Conservation (phyloP, 768 basidiomycete genomes). For the Crucibulum laeve region DNA sequence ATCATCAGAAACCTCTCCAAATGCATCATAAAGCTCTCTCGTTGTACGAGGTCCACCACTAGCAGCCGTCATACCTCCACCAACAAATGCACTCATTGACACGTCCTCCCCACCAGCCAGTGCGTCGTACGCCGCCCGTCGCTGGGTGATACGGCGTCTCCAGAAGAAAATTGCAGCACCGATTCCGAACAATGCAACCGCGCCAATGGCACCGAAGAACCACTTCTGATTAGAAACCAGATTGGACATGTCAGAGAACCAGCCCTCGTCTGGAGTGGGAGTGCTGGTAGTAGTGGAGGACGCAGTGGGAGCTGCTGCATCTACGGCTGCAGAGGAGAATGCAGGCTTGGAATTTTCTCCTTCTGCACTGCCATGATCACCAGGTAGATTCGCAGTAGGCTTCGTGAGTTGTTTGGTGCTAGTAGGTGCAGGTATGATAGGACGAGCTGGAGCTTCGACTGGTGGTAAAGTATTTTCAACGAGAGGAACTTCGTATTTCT, state of each 20-base stretch:
- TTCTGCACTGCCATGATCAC: slow-evolving; percentile 74
- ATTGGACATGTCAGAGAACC: slow-evolving; percentile 76
- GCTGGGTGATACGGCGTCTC: slow-evolving; percentile 48
- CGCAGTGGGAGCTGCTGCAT: slow-evolving; percentile 21
- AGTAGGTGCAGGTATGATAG: slow-evolving; percentile 27
- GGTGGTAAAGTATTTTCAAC: slow-evolving; percentile 47
- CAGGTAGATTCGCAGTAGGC: slow-evolving; percentile 84
- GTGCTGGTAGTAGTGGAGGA: slow-evolving; percentile 32
- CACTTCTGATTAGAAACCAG: slow-evolving; percentile 78
- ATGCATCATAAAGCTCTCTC: slow-evolving; percentile 94
- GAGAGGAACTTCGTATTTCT: slow-evolving; percentile 55
- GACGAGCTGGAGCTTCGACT: slow-evolving; percentile 29
- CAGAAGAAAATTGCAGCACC: slow-evolving; percentile 76
- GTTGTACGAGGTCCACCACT: slow-evolving; percentile 48
- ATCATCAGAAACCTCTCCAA: slow-evolving; percentile 85
- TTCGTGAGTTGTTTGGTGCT: slow-evolving; percentile 68
- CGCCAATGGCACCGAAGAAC: slow-evolving; percentile 86
- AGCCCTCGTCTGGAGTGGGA: slow-evolving; percentile 76
- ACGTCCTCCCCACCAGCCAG: slow-evolving; percentile 65
- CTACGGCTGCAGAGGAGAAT: slow-evolving; percentile 36
- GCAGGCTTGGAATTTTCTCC: slow-evolving; percentile 82
- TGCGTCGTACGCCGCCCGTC: slow-evolving; percentile 49
- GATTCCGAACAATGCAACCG: slow-evolving; percentile 71
- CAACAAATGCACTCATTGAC: slow-evolving; percentile 68
- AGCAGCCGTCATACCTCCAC: slow-evolving; percentile 22